These are phyloP conservation scores for Penicillium chermesinum DNA, from an alignment of 495 filamentous ascomycete species.

Conservation along the genomic window DNA sequence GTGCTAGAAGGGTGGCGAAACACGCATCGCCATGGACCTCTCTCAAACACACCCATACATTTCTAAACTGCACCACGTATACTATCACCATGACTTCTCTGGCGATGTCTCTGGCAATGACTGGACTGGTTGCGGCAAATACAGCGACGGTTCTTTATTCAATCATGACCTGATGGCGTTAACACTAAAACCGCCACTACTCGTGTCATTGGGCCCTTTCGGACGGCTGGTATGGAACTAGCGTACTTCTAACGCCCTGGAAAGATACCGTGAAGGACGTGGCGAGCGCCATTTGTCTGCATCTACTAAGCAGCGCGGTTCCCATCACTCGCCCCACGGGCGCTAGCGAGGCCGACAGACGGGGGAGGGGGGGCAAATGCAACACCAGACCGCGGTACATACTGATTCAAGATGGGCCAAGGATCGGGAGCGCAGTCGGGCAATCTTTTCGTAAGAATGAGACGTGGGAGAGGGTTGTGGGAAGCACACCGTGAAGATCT, in stretches of 20 bases:
- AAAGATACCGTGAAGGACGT: conserved; percentile 34
- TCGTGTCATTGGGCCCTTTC: conserved; percentile 16
- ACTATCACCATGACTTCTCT: conserved; percentile 45
- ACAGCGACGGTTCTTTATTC: conserved; percentile 54
- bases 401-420: conserved; percentile 16
- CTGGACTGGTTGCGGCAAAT: conserved; percentile 34
- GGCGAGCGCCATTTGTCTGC: conserved; percentile 42
- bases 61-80: conserved; percentile 41
- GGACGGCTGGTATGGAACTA: conserved; percentile 5
- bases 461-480: conserved; percentile 16
- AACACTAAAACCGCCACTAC: conserved; percentile 43
- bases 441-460: conserved; percentile 15
- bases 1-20: conserved; percentile 53
- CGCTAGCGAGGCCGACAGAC: not conserved
- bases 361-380: conserved; percentile 17
- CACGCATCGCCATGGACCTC: conserved; percentile 33
- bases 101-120: conserved; percentile 42
- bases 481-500: conserved; percentile 17
- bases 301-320: conserved; percentile 37
- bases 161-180: conserved; percentile 53
- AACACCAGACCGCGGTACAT: conserved; percentile 17
- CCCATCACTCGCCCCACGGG: conserved; percentile 14
- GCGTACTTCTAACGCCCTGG: conserved; percentile 21
- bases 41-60: conserved; percentile 25
- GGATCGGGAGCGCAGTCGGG: conserved; percentile 10